Conservation (phyloP, 2,329 filamentous ascomycete species). For the Microascus cirrosus region DNA sequence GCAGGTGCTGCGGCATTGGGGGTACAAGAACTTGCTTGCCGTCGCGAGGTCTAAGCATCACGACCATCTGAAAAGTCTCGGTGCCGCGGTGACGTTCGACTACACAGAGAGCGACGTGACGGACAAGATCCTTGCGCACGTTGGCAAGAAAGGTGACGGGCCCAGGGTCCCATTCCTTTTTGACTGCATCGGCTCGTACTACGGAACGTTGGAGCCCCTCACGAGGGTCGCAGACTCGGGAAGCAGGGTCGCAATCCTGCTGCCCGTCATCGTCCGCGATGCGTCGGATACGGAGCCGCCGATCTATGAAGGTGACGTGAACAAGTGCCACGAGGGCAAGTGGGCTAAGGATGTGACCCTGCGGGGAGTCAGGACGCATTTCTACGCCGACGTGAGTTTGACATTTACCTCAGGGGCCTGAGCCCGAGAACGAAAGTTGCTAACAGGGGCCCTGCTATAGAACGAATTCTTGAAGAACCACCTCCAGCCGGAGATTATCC, state of each 20-base stretch:
- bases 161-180: slow-evolving; percentile 31
- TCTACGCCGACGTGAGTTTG: slow-evolving; percentile 33
- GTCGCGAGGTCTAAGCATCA: slow-evolving; percentile 34
- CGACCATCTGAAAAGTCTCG: slow-evolving; percentile 26
- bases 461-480: slow-evolving; percentile 44
- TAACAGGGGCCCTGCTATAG: slow-evolving; percentile 21
- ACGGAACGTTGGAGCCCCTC: slow-evolving; percentile 35
- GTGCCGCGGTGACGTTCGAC: slow-evolving; percentile 34
- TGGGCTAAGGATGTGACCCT: slow-evolving; percentile 43
- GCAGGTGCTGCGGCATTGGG: slow-evolving; percentile 39
- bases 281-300: slow-evolving; percentile 34
- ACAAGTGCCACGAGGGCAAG: slow-evolving; percentile 20
- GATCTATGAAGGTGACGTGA: slow-evolving; percentile 41
- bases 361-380: slow-evolving; percentile 43
- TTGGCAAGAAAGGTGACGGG: slow-evolving; percentile 7
- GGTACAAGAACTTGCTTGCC: slow-evolving; percentile 37
- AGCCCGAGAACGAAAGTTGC: background rate
- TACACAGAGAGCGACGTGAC: slow-evolving; percentile 27
- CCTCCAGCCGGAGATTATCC: slow-evolving; percentile 43
- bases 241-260: slow-evolving; percentile 42
- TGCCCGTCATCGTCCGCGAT: slow-evolving; percentile 47
- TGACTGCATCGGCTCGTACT: slow-evolving; percentile 43
- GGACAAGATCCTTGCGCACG: slow-evolving; percentile 18
- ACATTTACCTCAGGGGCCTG: background rate
- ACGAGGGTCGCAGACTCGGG: slow-evolving; percentile 36